phyloP scores from a whole-genome alignment of 164 flowering plant species.

The Aristolochia contorta region DNA sequence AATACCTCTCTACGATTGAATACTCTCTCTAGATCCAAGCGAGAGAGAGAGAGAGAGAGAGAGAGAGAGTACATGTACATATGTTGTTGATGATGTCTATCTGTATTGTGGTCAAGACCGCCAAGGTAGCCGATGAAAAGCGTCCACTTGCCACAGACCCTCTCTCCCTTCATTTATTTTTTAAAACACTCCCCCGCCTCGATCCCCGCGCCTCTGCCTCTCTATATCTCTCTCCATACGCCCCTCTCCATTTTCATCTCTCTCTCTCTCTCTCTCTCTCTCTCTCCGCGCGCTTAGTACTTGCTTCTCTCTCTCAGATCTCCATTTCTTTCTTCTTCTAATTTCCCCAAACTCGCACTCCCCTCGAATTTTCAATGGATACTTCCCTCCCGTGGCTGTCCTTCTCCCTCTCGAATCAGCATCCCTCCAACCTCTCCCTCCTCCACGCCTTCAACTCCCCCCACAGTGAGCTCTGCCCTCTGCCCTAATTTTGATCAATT shows the following conservation, averaged over 20 bases:
- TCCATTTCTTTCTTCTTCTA: not conserved
- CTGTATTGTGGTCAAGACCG: not conserved
- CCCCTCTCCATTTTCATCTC: not conserved
- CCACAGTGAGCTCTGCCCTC: not conserved
- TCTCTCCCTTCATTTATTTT: not conserved
- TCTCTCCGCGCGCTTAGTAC: not conserved
- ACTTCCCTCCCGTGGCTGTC: slow-evolving; percentile 6
- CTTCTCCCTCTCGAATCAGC: slow-evolving; percentile 11
- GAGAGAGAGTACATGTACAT: too few species aligned
- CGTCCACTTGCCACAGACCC: not conserved
- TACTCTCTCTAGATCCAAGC: too few species aligned
- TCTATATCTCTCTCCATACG: not conserved
- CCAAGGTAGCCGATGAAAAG: slow-evolving; percentile 2
- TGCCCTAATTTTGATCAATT: too few species aligned
- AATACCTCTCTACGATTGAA: too few species aligned
- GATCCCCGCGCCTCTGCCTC: not conserved
- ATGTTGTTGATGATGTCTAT: too few species aligned
- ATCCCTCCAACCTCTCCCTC: slow-evolving; percentile 11
- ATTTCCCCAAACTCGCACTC: not conserved
- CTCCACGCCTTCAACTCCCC: slow-evolving; percentile 8
- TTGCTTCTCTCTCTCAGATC: too few species aligned
- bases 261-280: not conserved
- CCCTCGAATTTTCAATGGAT: not conserved
- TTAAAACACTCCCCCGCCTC: not conserved
- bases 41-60: too few species aligned